These are phyloP conservation scores for Salvia miltiorrhiza DNA, from an alignment of 257 asterid genomes.

Conservation along the genomic window DNA sequence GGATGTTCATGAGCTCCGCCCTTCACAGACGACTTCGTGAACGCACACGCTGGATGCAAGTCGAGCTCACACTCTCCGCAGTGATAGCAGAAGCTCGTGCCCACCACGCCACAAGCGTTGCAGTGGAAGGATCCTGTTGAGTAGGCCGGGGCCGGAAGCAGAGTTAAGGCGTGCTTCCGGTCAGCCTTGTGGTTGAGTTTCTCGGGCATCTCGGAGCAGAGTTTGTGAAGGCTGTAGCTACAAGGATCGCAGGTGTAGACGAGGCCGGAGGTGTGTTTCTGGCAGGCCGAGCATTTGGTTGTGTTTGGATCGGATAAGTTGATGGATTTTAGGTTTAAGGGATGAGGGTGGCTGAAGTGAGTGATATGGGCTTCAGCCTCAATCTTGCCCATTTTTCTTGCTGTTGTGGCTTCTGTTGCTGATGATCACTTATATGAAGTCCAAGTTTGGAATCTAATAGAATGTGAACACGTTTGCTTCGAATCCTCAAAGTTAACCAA, in stretches of 20 bases:
- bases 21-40: background rate
- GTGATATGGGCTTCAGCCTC: slow-evolving; percentile 4
- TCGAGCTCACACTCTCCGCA: slow-evolving; percentile 17
- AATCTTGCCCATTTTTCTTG: slow-evolving; percentile 12
- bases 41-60: slow-evolving; percentile 17
- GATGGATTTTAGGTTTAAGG: slow-evolving; percentile 10
- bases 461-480: slow-evolving; percentile 10
- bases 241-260: slow-evolving; percentile 14
- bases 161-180: background rate
- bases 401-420: background rate
- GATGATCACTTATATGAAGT: background rate
- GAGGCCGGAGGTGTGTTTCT: slow-evolving; percentile 1
- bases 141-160: slow-evolving; percentile 19
- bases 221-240: slow-evolving; percentile 14
- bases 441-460: background rate
- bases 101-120: slow-evolving; percentile 18
- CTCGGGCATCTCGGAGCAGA: slow-evolving; percentile 17
- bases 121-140: slow-evolving; percentile 6
- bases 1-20: slow-evolving; percentile 16
- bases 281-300: slow-evolving; percentile 11
- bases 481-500: background rate
- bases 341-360: slow-evolving; percentile 28
- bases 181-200: slow-evolving; percentile 10
- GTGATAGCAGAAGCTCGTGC: slow-evolving; percentile 23
- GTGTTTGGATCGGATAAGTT: background rate